Base-by-base conservation (phyloP, 1,284 basidiomycete species). In the Ustilago crameri region DNA sequence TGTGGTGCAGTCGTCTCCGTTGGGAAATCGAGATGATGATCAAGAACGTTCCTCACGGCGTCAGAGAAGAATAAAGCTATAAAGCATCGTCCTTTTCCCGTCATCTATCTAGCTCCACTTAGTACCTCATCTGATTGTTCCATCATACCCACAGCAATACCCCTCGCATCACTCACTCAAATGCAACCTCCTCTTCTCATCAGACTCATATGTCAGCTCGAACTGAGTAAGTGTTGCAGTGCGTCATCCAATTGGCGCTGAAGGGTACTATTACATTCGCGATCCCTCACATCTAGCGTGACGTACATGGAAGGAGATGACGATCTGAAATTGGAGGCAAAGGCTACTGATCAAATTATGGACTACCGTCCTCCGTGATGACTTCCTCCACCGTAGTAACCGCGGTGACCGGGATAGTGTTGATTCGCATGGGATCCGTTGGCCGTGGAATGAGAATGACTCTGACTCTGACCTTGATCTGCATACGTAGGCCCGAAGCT, bases 21-120 rank as follows among this genome's bases (percentile, higher is more conserved):
- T 59, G 49, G 47, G 38, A 66, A 32, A 54, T 66, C 20, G 63
- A 66, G 18, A 40, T 41, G 35, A n/a, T 67, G 3, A 61, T 67
- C 46, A 43, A 48, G 40, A 32, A 34, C 8, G 50, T 67, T 18
- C 20, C 46, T n/a, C 27, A 43, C 3, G 52, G 44, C 3, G n/a
- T 55, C 22, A 27, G 53, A 17, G 42, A 55, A 8, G 63, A 66
- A 40, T 66, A 48, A 32, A 30, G 9, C 20, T 7, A 23, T 42
- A 22, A 12, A 23, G 8, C 32, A 37, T 15, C 37, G 18, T 9
- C n/a, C n/a, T 38, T 38, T 5, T 15, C 15, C 5, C 37, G 7
- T 17, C 15, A 18, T 17, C 37, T n/a, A n/a, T n/a, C n/a, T n/a
- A n/a, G n/a, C n/a, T n/a, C n/a, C n/a, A n/a, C n/a, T n/a, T n/a